Percentiles rank a stretch among this genome's conserved stretches.
These are phyloP conservation scores for Malus hybrid DNA, from an alignment of 331 rosid genomes.

Conservation along the genomic window DNA sequence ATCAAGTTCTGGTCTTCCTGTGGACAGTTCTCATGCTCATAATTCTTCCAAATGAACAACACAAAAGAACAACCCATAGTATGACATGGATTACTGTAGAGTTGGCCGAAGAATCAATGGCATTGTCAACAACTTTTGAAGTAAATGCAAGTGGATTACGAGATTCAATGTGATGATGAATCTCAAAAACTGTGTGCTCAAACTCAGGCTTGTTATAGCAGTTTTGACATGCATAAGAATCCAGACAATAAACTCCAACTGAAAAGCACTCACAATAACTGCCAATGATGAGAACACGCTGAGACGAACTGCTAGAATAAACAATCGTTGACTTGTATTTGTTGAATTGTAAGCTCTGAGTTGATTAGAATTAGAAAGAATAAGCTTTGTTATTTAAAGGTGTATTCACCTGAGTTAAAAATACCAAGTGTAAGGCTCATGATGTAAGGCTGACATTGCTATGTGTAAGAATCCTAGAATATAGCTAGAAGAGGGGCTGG, in stretches of 20 bases:
- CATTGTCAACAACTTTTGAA: conserved; percentile 13
- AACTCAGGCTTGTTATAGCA: conserved; percentile 21
- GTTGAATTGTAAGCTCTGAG: too few relatives aligned
- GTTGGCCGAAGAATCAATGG: conserved; percentile 7
- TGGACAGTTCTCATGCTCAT: conserved; percentile 1
- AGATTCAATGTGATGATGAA: conserved; percentile 1
- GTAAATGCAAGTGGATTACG: conserved; percentile 31
- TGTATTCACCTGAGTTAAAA: too few relatives aligned
- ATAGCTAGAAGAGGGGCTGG: too few relatives aligned
- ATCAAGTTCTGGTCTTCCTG: conserved; percentile 14
- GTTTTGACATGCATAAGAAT: conserved; percentile 21
- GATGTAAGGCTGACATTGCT: too few relatives aligned
- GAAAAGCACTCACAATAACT: conserved; percentile 40
- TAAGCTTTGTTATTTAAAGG: too few relatives aligned
- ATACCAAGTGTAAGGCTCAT: too few relatives aligned
- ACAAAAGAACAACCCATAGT: background rate
- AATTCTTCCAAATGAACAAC: background rate
- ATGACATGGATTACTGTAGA: conserved; percentile 10
- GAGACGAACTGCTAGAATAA: background rate
- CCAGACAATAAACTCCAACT: conserved; percentile 13
- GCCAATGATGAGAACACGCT: conserved; percentile 15
- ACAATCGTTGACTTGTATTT: background rate
- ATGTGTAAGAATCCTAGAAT: too few relatives aligned
- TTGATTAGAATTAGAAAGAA: too few relatives aligned
- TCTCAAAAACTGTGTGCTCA: conserved; percentile 3